Evolutionary conservation across 2,329 filamentous ascomycete species (phyloP).

Genomic region (Aspergillus hiratsukae): DNA sequence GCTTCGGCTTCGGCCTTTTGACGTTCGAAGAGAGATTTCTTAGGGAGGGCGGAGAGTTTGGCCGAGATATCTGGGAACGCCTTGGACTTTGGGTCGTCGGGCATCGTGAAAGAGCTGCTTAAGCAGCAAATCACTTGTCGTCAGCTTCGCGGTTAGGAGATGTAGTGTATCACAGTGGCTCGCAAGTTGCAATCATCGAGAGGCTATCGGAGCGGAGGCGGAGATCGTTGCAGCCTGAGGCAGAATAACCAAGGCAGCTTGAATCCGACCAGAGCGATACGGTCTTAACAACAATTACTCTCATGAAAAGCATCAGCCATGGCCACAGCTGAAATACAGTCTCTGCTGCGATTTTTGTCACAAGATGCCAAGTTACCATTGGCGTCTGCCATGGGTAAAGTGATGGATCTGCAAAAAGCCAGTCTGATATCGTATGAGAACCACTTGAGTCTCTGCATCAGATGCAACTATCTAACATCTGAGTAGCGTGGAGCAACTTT

Average conservation of each 20-base stretch:
- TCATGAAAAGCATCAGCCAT: slow-evolving; percentile 8
- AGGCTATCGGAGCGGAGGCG: slow-evolving; percentile 14
- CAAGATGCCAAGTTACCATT: slow-evolving; percentile 56
- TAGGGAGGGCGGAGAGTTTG: slow-evolving; percentile 74
- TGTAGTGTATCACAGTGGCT: not conserved
- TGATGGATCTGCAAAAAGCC: slow-evolving; percentile 50
- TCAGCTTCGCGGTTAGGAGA: not conserved
- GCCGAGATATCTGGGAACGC: slow-evolving; percentile 67
- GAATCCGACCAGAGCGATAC: not conserved
- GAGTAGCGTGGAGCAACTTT: slow-evolving; percentile 39
- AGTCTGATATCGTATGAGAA: slow-evolving; percentile 38
- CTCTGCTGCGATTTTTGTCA: slow-evolving; percentile 53
- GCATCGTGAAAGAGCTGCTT: slow-evolving; percentile 28
- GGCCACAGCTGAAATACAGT: slow-evolving; percentile 31
- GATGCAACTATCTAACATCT: slow-evolving; percentile 7
- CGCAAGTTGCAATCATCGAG: not conserved
- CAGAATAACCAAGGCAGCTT: not conserved
- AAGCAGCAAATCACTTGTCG: slow-evolving; percentile 16
- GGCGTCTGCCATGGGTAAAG: slow-evolving; percentile 51
- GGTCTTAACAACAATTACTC: slow-evolving; percentile 5
- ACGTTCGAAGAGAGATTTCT: slow-evolving; percentile 82
- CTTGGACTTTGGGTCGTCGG: slow-evolving; percentile 36
- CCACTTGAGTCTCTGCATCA: not conserved
- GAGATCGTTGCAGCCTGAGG: slow-evolving; percentile 14
- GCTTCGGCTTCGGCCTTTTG: slow-evolving; percentile 87